phyloP scores from a whole-genome alignment of 345 rosid species.

The Arabidopsis suecica region DNA sequence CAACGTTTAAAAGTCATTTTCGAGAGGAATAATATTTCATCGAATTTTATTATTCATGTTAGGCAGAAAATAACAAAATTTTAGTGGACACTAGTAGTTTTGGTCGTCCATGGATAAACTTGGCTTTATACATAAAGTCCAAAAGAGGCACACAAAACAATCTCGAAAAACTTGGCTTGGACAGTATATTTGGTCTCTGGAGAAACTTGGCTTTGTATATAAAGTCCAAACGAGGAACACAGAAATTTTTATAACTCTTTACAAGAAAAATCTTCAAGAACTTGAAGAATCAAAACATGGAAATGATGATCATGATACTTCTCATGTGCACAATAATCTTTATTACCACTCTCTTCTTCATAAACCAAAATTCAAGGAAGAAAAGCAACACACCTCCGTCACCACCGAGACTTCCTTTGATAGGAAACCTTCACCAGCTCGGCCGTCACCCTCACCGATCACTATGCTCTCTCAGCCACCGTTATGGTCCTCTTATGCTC shows the following conservation, averaged over 20 bases:
- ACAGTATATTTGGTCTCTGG: not conserved
- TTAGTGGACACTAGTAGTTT: not conserved
- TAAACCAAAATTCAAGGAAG: not conserved
- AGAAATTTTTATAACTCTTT: not conserved
- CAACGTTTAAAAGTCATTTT: not conserved
- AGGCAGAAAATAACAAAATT: not conserved
- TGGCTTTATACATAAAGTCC: no score
- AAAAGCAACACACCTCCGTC: slow-evolving; percentile 44
- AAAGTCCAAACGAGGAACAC: not conserved
- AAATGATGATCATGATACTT: slow-evolving; percentile 8
- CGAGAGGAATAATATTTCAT: not conserved
- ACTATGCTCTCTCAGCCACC: slow-evolving; percentile 46
- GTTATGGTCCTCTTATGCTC: slow-evolving; percentile 62
- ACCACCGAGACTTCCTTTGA: slow-evolving; percentile 53
- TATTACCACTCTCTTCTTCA: not conserved
- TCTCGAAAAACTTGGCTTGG: no score
- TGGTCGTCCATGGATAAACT: no score
- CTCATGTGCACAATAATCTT: not conserved
- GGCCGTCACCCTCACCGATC: slow-evolving; percentile 57
- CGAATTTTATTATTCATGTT: not conserved
- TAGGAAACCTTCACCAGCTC: slow-evolving; percentile 66
- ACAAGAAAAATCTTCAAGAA: not conserved
- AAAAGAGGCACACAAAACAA: no score
- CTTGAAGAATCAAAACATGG: not conserved
- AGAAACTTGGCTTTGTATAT: not conserved